phyloP scores from a whole-genome alignment of 2,329 filamentous ascomycete genomes.

The Beauveria pseudobassiana region DNA sequence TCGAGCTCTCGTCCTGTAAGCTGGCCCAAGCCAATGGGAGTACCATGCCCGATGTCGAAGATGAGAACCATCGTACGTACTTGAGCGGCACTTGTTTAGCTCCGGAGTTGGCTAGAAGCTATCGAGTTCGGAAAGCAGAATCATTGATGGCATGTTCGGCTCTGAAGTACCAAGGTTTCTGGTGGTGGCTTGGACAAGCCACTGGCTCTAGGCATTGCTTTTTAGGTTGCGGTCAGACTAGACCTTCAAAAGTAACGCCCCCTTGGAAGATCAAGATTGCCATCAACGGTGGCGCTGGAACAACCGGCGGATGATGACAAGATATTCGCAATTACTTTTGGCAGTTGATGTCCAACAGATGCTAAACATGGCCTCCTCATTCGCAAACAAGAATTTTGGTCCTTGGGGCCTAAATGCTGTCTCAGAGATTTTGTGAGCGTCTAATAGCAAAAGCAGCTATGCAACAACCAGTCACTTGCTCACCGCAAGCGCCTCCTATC shows the following conservation, averaged over 20 bases:
- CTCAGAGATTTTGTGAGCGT: not conserved
- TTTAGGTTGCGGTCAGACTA: not conserved
- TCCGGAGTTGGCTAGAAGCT: not conserved
- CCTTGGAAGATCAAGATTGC: constrained; percentile 4
- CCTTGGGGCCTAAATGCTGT: not conserved
- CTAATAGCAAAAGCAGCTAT: not conserved
- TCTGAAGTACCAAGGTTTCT: not conserved
- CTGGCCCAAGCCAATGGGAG: not conserved
- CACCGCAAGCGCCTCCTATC: not conserved
- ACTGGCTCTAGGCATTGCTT: not conserved
- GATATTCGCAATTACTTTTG: not conserved
- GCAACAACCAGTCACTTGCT: not conserved
- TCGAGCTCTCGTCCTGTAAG: not conserved
- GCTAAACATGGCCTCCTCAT: not conserved
- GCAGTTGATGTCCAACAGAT: not conserved
- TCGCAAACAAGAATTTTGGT: not conserved
- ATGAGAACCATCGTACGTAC: not conserved
- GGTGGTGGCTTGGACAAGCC: constrained; percentile 6
- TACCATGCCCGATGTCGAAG: not conserved
- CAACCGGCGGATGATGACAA: not conserved
- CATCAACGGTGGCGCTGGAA: not conserved
- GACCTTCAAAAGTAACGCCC: not conserved
- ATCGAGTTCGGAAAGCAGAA: not conserved
- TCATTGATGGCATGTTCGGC: not conserved
- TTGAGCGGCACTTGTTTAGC: not conserved